Evolutionary conservation across 768 basidiomycete genomes (phyloP).

Genomic region (Kwoniella newhampshirensis): DNA sequence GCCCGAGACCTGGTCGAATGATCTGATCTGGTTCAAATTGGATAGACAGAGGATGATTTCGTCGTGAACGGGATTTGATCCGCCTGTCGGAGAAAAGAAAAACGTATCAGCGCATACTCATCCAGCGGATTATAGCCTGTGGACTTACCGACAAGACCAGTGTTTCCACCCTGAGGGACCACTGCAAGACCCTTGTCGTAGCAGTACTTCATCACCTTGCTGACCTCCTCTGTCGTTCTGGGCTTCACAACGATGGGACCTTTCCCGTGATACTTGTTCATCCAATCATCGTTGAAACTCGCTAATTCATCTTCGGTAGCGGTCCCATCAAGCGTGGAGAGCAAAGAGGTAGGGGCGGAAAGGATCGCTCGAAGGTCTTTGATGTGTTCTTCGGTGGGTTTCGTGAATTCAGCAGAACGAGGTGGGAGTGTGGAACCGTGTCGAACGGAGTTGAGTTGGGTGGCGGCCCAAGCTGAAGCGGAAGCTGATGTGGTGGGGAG

Average conservation of each 20-base stretch:
- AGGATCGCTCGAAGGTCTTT: constrained; percentile 49
- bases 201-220: constrained; percentile 83
- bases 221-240: constrained; percentile 81
- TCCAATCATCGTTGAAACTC: constrained; percentile 88
- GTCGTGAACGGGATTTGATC: constrained; percentile 81
- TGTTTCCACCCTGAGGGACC: constrained; percentile 98
- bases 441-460: constrained; percentile 10
- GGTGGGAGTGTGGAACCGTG: constrained; percentile 45
- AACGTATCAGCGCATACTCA: not conserved
- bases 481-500: not conserved
- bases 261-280: constrained; percentile 86
- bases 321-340: constrained; percentile 52
- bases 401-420: constrained; percentile 37
- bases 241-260: constrained; percentile 86
- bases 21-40: constrained; percentile 67
- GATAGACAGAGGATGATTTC: constrained; percentile 82
- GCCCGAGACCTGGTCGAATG: constrained; percentile 61
- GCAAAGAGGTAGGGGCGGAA: constrained; percentile 43
- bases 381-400: constrained; percentile 48
- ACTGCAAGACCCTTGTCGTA: constrained; percentile 76
- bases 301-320: constrained; percentile 62
- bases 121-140: not conserved
- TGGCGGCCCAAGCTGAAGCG: not conserved
- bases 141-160: constrained; percentile 80
- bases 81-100: constrained; percentile 53